phyloP scores from a whole-genome alignment of 1,284 basidiomycete species.

The Tylopilus sp. region DNA sequence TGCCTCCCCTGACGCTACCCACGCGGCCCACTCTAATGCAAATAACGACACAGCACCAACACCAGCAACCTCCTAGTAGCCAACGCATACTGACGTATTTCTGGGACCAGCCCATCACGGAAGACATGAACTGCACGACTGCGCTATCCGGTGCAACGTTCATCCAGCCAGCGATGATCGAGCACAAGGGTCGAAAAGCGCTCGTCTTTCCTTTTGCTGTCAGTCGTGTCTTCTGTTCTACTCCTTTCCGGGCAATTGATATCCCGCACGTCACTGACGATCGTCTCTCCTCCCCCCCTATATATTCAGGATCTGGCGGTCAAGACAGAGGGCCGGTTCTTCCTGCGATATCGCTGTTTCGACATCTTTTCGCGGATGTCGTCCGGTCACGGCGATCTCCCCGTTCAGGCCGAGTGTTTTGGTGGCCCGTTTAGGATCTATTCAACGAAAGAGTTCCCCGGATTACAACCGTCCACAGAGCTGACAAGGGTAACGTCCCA shows the following conservation, averaged over 20 bases:
- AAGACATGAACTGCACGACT: slow-evolving; percentile 51
- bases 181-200: slow-evolving; percentile 54
- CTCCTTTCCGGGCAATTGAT: too few relatives aligned
- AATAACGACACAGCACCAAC: background rate
- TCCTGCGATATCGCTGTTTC: slow-evolving; percentile 64
- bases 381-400: slow-evolving; percentile 32
- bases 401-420: slow-evolving; percentile 66
- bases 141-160: slow-evolving; percentile 63
- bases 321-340: slow-evolving; percentile 61
- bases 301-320: slow-evolving; percentile 48
- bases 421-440: slow-evolving; percentile 68
- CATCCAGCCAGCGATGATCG: slow-evolving; percentile 55
- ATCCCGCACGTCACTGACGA: slow-evolving; percentile 1
- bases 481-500: slow-evolving; percentile 59
- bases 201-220: slow-evolving; percentile 75
- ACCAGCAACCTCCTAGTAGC: slow-evolving; percentile 1
- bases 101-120: slow-evolving; percentile 40
- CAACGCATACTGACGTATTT: slow-evolving; percentile 40
- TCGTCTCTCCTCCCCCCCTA: background rate
- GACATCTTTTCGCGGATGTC: slow-evolving; percentile 52
- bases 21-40: slow-evolving; percentile 4
- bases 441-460: slow-evolving; percentile 78
- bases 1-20: slow-evolving; percentile 25
- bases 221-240: slow-evolving; percentile 23
- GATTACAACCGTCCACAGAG: slow-evolving; percentile 66